These are phyloP conservation scores for Rhodotorula kratochvilovae DNA, from an alignment of 768 basidiomycete genomes.

Conservation along the genomic window DNA sequence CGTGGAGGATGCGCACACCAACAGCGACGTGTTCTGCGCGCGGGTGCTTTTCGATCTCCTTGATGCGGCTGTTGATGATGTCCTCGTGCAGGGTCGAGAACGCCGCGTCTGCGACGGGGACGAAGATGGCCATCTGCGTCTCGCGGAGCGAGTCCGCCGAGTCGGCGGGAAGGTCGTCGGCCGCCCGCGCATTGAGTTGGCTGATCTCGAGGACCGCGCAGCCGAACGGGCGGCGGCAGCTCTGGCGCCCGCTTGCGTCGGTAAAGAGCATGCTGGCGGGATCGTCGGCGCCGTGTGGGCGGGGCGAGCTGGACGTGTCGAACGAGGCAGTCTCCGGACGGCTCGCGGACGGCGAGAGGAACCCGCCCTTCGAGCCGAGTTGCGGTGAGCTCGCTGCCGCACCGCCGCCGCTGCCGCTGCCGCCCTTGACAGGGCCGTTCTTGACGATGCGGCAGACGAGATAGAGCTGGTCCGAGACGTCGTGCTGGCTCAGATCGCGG, in stretches of 20 bases:
- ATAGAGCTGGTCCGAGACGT: conserved; percentile 78
- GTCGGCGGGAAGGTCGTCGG: conserved; percentile 56
- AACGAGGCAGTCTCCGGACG: conserved; percentile 19
- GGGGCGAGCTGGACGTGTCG: conserved; percentile 4
- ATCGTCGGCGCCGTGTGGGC: background rate
- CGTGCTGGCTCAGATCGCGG: conserved; percentile 76
- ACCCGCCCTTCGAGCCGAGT: background rate
- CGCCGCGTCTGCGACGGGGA: conserved; percentile 71
- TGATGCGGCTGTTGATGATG: conserved; percentile 71
- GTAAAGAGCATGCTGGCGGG: conserved; percentile 24
- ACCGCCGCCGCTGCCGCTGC: background rate
- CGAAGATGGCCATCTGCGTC: conserved; percentile 79
- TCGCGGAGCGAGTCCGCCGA: conserved; percentile 67
- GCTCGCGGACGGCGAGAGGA: background rate
- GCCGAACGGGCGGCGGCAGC: conserved; percentile 83
- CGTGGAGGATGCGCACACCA: conserved; percentile 78
- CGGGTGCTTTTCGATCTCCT: conserved; percentile 75
- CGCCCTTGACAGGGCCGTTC: conserved; percentile 65
- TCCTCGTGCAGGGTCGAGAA: conserved; percentile 95
- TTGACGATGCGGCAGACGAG: conserved; percentile 86
- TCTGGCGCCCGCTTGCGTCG: conserved; percentile 34
- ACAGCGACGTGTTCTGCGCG: conserved; percentile 85
- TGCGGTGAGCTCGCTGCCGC: background rate
- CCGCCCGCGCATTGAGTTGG: conserved; percentile 52
- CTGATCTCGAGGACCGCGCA: conserved; percentile 85